These are phyloP conservation scores for Amaranthus hypochondriacus DNA, from an alignment of 148 eudicot species.

Conservation along the genomic window DNA sequence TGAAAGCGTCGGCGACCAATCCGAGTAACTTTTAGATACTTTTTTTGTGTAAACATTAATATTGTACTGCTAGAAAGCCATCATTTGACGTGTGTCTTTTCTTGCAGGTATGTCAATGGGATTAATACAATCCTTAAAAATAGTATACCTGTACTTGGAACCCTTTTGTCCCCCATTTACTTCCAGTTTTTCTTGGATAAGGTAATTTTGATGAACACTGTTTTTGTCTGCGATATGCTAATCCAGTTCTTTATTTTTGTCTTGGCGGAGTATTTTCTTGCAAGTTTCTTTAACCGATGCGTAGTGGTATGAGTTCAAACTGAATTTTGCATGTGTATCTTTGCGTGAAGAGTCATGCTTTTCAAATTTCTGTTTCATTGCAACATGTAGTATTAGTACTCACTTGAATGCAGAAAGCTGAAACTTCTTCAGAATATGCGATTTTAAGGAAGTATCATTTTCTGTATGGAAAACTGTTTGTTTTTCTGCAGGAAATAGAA, in stretches of 20 bases:
- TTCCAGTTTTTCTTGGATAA: constrained; percentile 97
- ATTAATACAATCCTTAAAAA: constrained; percentile 70
- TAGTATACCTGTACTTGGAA: constrained; percentile 86
- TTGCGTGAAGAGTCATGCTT: background rate
- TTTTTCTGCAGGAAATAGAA: background rate
- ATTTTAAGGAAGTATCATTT: background rate
- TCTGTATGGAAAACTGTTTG: background rate
- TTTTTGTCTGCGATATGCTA: background rate
- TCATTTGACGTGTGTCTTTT: constrained; percentile 19
- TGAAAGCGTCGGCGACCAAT: constrained; percentile 99
- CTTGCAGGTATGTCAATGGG: constrained; percentile 76
- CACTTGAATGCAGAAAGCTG: background rate
- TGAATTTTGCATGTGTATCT: background rate
- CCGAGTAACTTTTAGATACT: constrained; percentile 54
- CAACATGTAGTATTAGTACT: background rate
- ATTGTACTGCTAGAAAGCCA: constrained; percentile 2
- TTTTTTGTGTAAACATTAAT: background rate
- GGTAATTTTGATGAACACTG: constrained; percentile 38
- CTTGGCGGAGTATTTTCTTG: background rate
- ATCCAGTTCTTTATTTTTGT: background rate
- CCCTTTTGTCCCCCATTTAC: constrained; percentile 81
- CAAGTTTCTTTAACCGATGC: background rate
- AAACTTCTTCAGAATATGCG: background rate
- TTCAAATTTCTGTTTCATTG: background rate
- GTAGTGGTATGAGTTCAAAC: background rate